phyloP scores from a whole-genome alignment of 441 rosid genomes.

The Flueggea neowawraea region DNA sequence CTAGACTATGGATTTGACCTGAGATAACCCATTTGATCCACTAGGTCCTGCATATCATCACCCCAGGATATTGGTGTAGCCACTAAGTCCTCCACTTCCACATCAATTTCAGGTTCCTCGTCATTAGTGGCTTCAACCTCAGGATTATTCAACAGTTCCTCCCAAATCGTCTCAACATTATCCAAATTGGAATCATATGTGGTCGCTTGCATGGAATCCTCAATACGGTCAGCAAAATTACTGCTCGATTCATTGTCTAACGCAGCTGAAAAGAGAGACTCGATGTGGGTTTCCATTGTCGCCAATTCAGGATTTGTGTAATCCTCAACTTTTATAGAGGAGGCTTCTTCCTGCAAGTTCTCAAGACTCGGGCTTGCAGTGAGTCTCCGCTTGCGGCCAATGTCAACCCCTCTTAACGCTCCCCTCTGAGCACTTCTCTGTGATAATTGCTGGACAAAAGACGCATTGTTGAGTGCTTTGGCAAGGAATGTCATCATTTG shows the following conservation, averaged over 20 bases:
- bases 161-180: slow-evolving; percentile 33
- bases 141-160: slow-evolving; percentile 38
- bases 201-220: slow-evolving; percentile 15
- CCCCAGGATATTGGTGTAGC: slow-evolving; percentile 22
- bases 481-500: slow-evolving; percentile 76
- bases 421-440: too few relatives aligned
- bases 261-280: slow-evolving; percentile 35
- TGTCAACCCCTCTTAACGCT: slow-evolving; percentile 30
- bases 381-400: slow-evolving; percentile 59
- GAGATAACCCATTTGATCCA: slow-evolving; percentile 65
- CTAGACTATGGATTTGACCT: slow-evolving; percentile 39
- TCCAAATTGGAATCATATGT: slow-evolving; percentile 19
- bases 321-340: slow-evolving; percentile 14
- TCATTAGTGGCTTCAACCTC: slow-evolving; percentile 24
- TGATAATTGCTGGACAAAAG: slow-evolving; percentile 45
- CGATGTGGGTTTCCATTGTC: slow-evolving; percentile 40
- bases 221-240: slow-evolving; percentile 12
- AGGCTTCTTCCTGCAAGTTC: slow-evolving; percentile 35
- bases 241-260: slow-evolving; percentile 44
- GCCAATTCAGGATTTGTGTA: slow-evolving; percentile 14
- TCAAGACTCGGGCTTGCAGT: slow-evolving; percentile 48
- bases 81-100: slow-evolving; percentile 50
- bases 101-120: slow-evolving; percentile 34
- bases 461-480: slow-evolving; percentile 54
- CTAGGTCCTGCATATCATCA: slow-evolving; percentile 47